Evolutionary conservation across 2,329 filamentous ascomycete genomes (phyloP).

Genomic region (Aplosporella prunicola): DNA sequence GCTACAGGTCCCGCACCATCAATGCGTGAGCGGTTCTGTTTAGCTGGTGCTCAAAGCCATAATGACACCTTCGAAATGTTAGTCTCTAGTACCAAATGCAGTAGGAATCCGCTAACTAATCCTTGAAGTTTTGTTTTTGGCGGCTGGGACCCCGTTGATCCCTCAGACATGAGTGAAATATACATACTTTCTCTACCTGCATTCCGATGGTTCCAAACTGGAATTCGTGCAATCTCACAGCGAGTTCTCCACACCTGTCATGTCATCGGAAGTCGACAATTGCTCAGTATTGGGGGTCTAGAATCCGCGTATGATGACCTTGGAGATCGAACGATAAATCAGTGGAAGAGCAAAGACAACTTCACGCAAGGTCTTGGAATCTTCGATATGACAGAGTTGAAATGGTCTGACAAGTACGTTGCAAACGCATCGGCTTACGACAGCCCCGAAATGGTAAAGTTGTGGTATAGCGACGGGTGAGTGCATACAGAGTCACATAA

Average conservation of each 20-base stretch:
- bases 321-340: not conserved
- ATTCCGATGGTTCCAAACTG: constrained; percentile 5
- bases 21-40: not conserved
- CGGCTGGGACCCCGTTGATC: not conserved
- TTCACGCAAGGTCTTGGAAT: constrained; percentile 1
- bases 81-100: no score
- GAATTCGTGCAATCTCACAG: not conserved
- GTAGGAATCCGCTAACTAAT: no score
- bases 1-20: not conserved
- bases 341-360: not conserved
- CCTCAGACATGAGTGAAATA: not conserved
- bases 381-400: constrained; percentile 2
- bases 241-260: constrained; percentile 2
- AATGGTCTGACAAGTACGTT: not conserved
- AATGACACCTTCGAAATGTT: constrained; percentile 3
- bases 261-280: constrained; percentile 1
- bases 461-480: constrained; percentile 1
- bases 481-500: no score
- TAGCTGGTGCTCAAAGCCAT: not conserved
- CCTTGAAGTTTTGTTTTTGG: constrained; percentile 1
- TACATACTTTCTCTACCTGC: constrained; percentile 5
- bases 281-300: constrained; percentile 1
- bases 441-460: not conserved
- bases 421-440: constrained; percentile 2
- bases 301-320: not conserved